A percentile compares a stretch with the other conserved stretches of the same genome.
These are phyloP conservation scores for Globisporangium nagaii DNA, from an alignment of 352 stramenopile genomes.

Conservation along the genomic window DNA sequence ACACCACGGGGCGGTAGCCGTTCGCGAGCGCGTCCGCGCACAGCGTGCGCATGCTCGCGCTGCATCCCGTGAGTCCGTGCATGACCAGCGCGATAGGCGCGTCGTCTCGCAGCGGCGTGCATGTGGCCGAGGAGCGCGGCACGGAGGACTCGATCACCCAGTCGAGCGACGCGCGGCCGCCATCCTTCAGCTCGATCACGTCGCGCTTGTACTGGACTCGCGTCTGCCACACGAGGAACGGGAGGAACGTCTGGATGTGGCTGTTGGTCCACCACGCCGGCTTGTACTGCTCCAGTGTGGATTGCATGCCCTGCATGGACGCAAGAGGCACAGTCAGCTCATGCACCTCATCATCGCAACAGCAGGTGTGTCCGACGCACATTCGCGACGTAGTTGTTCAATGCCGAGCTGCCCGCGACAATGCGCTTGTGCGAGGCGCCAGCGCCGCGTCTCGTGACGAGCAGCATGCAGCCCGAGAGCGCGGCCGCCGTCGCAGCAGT, in stretches of 20 bases:
- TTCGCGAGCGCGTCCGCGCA: slow-evolving; percentile 51
- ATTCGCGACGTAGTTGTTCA: slow-evolving; percentile 64
- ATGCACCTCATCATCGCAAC: neutral
- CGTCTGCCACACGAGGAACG: slow-evolving; percentile 59
- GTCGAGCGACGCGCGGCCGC: slow-evolving; percentile 61
- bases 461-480: slow-evolving; percentile 28
- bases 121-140: neutral
- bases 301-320: slow-evolving; percentile 28
- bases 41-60: slow-evolving; percentile 49
- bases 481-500: slow-evolving; percentile 15
- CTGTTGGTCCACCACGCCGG: slow-evolving; percentile 76
- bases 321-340: neutral
- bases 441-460: slow-evolving; percentile 8
- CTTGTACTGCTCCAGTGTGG: slow-evolving; percentile 46
- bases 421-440: slow-evolving; percentile 36
- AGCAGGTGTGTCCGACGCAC: neutral
- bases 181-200: slow-evolving; percentile 48
- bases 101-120: slow-evolving; percentile 13
- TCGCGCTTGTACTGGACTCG: slow-evolving; percentile 54
- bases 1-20: slow-evolving; percentile 75
- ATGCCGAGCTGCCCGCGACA: slow-evolving; percentile 46
- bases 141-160: slow-evolving; percentile 46
- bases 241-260: slow-evolving; percentile 69
- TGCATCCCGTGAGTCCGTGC: slow-evolving; percentile 68
- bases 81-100: slow-evolving; percentile 59